Base-by-base conservation (phyloP, 2,329 filamentous ascomycete species). In the Tolypocladium sp. region DNA sequence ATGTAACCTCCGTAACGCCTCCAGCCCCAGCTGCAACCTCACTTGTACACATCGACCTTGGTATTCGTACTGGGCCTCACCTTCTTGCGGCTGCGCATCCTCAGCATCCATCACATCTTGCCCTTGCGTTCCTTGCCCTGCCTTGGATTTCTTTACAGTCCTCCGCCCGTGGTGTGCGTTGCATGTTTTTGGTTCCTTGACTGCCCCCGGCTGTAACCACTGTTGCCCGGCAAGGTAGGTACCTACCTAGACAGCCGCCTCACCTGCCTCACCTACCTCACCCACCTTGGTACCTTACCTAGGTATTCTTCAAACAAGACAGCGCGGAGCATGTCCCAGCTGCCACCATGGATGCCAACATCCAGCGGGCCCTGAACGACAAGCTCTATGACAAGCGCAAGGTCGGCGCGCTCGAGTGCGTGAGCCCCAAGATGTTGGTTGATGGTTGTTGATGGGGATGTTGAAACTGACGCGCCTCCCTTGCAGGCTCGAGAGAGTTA, bases 321-420 rank as follows among this genome's bases (percentile, higher is more conserved):
- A 20, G 2, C 33, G 44, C 46, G 22, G 35, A 44, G 56, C 59
- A 65, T 66, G 62, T 59, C 56, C 22, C 46, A 59, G 40, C 44
- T 57, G 52, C 57, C 69, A 69, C 60, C 68, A 97, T 97, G 92
- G 93, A 97, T 79, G 81, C 84, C 70, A 88, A 87, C 71, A 91
- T 97, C 72, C 91, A 95, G 76, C 90, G 93, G 67, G 84, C 92
- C 66, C 82, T 99, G 71, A 96, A 95, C 73, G 94, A 99, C 78
- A 99, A 97, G 84, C 88, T 97, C 71, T 99, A 99, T 74, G 94
- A 99, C 73, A 96, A 95, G 80, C 86, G 95, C 72, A 99, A 99
- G 76, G 88, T 92, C 70, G 94, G 94, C 64, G 94, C 95, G 67
- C 84, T 99, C 60, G 94, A 99, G 92, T 96, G 86, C 69, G 89